Evolutionary conservation across 2,329 filamentous ascomycete genomes (phyloP).

Genomic region (Microascus cirrosus): DNA sequence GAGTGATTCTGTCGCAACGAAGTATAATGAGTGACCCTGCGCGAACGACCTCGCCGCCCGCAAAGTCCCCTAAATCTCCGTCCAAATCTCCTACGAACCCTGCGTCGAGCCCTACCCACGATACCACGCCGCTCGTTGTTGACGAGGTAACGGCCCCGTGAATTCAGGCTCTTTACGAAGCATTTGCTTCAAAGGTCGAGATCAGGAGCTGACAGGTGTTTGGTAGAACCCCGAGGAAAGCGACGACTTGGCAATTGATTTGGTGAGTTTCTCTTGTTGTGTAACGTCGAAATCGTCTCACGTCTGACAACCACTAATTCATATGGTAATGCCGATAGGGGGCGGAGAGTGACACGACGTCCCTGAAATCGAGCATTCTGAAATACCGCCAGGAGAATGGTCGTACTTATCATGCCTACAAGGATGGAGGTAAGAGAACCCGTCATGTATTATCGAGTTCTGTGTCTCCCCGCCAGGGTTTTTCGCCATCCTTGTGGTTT

Average conservation of each 20-base stretch:
- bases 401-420: slow-evolving; percentile 15
- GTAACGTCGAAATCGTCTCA: too few species aligned
- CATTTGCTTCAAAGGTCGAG: too few species aligned
- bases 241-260: background rate
- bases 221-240: background rate
- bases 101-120: background rate
- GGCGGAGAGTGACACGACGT: slow-evolving; percentile 9
- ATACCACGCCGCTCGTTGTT: background rate
- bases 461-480: too few species aligned
- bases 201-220: background rate
- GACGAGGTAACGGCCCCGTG: background rate
- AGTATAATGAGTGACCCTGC: background rate
- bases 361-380: slow-evolving; percentile 11
- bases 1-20: too few species aligned
- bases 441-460: too few species aligned
- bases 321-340: too few species aligned
- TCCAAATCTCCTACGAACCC: background rate
- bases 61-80: background rate
- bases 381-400: slow-evolving; percentile 16
- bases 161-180: too few species aligned
- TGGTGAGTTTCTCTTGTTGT: background rate
- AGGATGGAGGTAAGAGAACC: slow-evolving; percentile 12
- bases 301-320: too few species aligned
- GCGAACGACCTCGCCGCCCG: background rate
- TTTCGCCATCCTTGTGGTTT: too few species aligned